Percentiles rank a stretch among this genome's conserved stretches.
Conservation (phyloP, 768 basidiomycete genomes). For the Cantharellus cinnabarinus region DNA sequence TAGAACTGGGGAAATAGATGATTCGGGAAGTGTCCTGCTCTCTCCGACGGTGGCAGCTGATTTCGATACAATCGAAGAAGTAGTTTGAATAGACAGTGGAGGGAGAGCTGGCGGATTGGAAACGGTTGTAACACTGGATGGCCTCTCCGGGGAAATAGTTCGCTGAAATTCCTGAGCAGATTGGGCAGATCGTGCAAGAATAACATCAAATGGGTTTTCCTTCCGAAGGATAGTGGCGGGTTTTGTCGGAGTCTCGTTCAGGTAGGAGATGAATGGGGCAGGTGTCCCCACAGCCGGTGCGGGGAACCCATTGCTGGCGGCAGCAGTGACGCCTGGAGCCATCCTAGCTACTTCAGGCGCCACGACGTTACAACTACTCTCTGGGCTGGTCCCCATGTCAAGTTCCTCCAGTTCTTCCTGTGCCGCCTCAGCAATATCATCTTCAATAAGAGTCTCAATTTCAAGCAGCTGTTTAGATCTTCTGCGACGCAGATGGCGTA, state of each 20-base stretch:
- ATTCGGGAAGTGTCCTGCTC: not conserved
- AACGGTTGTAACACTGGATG: not conserved
- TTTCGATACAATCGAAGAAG: not conserved
- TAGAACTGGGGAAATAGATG: not conserved
- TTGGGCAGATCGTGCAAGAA: slow-evolving; percentile 5
- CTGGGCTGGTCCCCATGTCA: not conserved
- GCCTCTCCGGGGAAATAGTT: slow-evolving; percentile 1
- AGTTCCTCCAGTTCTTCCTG: not conserved
- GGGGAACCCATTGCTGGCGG: too few species aligned
- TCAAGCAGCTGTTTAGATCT: too few species aligned
- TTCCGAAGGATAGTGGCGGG: too few species aligned
- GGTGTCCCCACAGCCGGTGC: too few species aligned
- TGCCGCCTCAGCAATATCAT: too few species aligned
- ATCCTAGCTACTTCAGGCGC: too few species aligned
- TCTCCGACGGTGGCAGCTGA: too few species aligned
- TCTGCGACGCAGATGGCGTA: too few species aligned
- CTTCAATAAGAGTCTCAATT: too few species aligned
- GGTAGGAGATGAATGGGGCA: not conserved
- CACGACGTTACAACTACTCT: too few species aligned
- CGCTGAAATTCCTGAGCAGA: not conserved
- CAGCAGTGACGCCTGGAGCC: too few species aligned
- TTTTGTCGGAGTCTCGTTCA: not conserved
- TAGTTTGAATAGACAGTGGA: not conserved
- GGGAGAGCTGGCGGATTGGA: slow-evolving; percentile 2
- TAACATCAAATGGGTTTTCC: slow-evolving; percentile 5